Evolutionary conservation across 257 asterid species (phyloP).

Genomic region (Capsicum pubescens): DNA sequence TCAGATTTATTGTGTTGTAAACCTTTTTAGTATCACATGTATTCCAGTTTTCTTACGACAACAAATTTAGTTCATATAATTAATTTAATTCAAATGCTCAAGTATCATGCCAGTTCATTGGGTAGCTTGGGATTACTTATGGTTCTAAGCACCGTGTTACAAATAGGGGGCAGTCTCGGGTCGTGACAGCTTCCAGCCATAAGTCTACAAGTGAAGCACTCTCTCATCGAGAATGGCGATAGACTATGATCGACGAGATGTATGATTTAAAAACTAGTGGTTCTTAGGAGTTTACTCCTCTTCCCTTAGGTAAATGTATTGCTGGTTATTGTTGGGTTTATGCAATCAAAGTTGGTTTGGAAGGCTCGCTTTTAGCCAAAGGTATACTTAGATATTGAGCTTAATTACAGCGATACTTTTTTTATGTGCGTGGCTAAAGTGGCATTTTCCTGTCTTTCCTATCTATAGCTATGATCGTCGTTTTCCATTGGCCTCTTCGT

Average conservation of each 20-base stretch:
- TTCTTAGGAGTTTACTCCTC: neutral
- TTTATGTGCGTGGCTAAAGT: neutral
- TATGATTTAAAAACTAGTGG: neutral
- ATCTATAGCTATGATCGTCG: neutral
- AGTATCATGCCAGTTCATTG: no score
- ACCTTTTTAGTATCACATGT: no score
- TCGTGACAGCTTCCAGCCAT: neutral
- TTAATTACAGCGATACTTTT: neutral
- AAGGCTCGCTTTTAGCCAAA: neutral
- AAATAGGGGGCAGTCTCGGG: no score
- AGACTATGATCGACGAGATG: neutral
- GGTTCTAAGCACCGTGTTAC: no score
- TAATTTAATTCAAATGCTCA: no score
- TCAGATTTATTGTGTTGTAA: no score
- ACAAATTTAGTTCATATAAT: no score
- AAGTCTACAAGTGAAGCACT: neutral
- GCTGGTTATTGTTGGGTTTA: neutral
- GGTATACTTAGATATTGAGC: neutral
- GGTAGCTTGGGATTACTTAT: no score
- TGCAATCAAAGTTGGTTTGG: neutral
- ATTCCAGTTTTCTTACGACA: no score
- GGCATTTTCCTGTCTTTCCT: neutral
- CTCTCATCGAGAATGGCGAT: neutral
- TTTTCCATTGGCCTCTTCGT: no score
- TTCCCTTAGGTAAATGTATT: neutral